Percentiles rank a stretch among this genome's conserved stretches.
phyloP scores from a whole-genome alignment of 192 early-diverging fungal genomes.

The Coemansia sp. region DNA sequence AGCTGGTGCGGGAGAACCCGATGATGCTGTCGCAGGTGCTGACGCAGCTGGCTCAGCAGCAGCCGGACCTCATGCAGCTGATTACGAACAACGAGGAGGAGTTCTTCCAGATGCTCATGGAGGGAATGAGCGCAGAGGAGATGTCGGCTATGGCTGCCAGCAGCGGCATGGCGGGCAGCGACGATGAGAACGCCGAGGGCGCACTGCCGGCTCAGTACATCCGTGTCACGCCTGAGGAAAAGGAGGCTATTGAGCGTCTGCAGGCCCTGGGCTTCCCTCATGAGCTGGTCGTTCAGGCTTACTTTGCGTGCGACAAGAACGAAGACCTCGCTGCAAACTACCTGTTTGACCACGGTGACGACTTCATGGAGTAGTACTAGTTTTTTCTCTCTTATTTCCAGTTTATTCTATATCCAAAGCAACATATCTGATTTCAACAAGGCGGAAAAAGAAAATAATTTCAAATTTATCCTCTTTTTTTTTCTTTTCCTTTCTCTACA shows the following conservation, averaged over 20 bases:
- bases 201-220: slow-evolving; percentile 62
- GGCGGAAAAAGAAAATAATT: too few species aligned
- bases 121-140: slow-evolving; percentile 44
- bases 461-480: too few species aligned
- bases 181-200: slow-evolving; percentile 63
- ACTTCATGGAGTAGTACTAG: slow-evolving; percentile 53
- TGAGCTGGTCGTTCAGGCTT: slow-evolving; percentile 85
- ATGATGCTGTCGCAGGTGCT: slow-evolving; percentile 84
- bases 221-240: slow-evolving; percentile 85
- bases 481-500: neutral
- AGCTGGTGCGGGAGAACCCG: slow-evolving; percentile 85
- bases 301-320: slow-evolving; percentile 96
- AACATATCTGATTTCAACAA: too few species aligned
- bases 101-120: slow-evolving; percentile 75
- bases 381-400: slow-evolving; percentile 3
- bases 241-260: slow-evolving; percentile 83
- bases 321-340: slow-evolving; percentile 97
- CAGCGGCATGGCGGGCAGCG: slow-evolving; percentile 29
- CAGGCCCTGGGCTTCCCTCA: slow-evolving; percentile 87
- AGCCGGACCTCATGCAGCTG: slow-evolving; percentile 81
- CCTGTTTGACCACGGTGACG: slow-evolving; percentile 80
- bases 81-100: slow-evolving; percentile 79
- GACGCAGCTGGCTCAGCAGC: slow-evolving; percentile 77
- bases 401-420: neutral
- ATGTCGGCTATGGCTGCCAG: slow-evolving; percentile 25